These are phyloP conservation scores for Aspergillus alliaceus DNA, from an alignment of 2,329 filamentous ascomycete species.

Conservation along the genomic window DNA sequence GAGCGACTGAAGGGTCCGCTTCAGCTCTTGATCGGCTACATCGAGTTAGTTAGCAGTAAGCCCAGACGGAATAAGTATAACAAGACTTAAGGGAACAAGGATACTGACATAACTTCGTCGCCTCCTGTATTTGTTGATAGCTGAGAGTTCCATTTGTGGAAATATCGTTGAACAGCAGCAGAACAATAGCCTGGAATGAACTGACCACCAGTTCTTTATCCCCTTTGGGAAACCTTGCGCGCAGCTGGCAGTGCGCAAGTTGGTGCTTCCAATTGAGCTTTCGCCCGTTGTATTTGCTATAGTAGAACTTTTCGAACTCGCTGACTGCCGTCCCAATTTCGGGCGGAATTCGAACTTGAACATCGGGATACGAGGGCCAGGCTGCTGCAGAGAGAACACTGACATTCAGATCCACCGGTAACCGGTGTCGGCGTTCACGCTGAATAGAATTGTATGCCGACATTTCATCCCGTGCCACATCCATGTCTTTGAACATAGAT, in stretches of 20 bases:
- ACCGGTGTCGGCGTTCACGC: conserved; percentile 58
- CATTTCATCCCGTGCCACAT: conserved; percentile 91
- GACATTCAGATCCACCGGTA: conserved; percentile 72
- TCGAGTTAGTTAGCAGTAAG: conserved; percentile 27
- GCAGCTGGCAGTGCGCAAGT: conserved; percentile 85
- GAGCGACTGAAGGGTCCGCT: conserved; percentile 89
- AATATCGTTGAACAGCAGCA: conserved; percentile 83
- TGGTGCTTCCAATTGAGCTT: conserved; percentile 89
- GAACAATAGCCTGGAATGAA: conserved; percentile 86
- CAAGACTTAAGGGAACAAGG: background rate
- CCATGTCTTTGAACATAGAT: conserved; percentile 99
- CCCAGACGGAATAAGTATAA: background rate
- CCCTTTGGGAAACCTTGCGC: conserved; percentile 75
- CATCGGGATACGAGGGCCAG: conserved; percentile 89
- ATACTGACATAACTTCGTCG: conserved; percentile 68
- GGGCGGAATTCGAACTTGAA: conserved; percentile 70
- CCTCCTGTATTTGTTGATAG: conserved; percentile 73
- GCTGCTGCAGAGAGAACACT: conserved; percentile 87
- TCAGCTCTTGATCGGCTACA: conserved; percentile 70
- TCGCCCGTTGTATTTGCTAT: conserved; percentile 82
- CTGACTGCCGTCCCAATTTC: conserved; percentile 75
- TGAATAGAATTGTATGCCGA: conserved; percentile 74
- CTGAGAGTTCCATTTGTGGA: conserved; percentile 63
- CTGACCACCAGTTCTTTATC: conserved; percentile 87
- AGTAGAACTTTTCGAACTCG: conserved; percentile 83